Percentiles rank a stretch among this genome's conserved stretches.
phyloP scores from a whole-genome alignment of 2,329 filamentous ascomycete species.

The Colletotrichum viniferum region DNA sequence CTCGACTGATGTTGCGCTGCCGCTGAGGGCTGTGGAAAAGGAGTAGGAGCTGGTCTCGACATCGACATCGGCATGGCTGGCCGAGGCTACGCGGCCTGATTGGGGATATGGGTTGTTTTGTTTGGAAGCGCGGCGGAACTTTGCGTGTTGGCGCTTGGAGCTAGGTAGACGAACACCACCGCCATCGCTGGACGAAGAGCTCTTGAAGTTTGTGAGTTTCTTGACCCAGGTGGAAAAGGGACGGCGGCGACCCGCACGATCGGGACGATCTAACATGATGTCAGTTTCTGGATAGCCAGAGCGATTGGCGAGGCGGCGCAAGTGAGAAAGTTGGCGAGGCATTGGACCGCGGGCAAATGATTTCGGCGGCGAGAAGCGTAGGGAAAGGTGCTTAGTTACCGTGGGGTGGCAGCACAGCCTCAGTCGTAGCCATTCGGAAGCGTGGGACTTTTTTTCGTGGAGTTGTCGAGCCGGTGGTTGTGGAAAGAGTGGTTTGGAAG shows the following conservation, averaged over 20 bases:
- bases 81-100: slow-evolving; percentile 64
- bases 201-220: slow-evolving; percentile 86
- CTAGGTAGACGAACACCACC: slow-evolving; percentile 32
- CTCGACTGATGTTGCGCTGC: slow-evolving; percentile 58
- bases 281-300: slow-evolving; percentile 31
- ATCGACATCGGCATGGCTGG: slow-evolving; percentile 25
- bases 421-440: slow-evolving; percentile 26
- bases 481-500: background rate
- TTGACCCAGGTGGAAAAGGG: slow-evolving; percentile 96
- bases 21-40: slow-evolving; percentile 60
- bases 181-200: slow-evolving; percentile 61
- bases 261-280: slow-evolving; percentile 64
- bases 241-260: slow-evolving; percentile 69
- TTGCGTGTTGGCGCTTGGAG: slow-evolving; percentile 46
- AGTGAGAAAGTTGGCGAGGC: background rate
- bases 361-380: background rate
- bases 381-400: slow-evolving; percentile 17
- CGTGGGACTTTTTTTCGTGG: background rate
- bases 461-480: background rate
- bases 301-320: slow-evolving; percentile 18
- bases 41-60: slow-evolving; percentile 51
- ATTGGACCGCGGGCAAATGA: background rate
- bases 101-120: slow-evolving; percentile 94
- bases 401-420: slow-evolving; percentile 23
- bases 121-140: slow-evolving; percentile 53